Evolutionary conservation across 257 asterid species (phyloP), one percentile per base, ranked within the genome.

Genomic region (Solanum ahanhuiri): DNA sequence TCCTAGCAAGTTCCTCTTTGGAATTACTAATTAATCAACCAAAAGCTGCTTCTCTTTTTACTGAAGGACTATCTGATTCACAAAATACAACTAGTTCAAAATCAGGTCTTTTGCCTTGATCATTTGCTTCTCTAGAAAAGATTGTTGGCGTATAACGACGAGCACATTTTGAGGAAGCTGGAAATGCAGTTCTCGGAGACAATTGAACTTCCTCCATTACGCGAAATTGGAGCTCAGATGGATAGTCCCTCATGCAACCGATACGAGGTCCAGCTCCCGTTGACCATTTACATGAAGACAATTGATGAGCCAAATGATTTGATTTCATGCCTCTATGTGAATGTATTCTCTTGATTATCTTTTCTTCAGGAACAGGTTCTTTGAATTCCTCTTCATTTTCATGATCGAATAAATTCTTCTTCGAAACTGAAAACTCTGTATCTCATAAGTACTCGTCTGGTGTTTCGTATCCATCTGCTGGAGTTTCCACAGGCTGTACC

Each of bases 261-360:
- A 96, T 95, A 41, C 98, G 86, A 9, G 99, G 98, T 2, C 99
- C 98, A 0, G 98, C 98, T 66, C 99, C 99, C 0, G 98, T 95
- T 6, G 96, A 90, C 99, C 99, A 96, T 92, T 54, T 92, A 90
- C 97, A 91, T 31, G 77, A 15, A 3, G 96, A 89, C 60, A 96
- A 66, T 20, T 93, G 98, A 43, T 93, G 81, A 9, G 95, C 98
- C 89, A 96, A 76, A 90, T 93, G 97, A 77, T 92, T 93, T 1
- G 99, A 96, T 73, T 88, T 94, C 90, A 90, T 88, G 75, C 93
- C 92, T 88, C 90, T 93, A 28, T 93, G 96, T 4, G 97, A 94
- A 85, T 90, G 88, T 88, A 95, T 92, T 77, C 98, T 92, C 89
- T 89, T 89, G 12, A 93, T 77, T 2, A 95, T 95, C 92, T 92